These are phyloP conservation scores for Calonectria henricotiae DNA, from an alignment of 2,329 filamentous ascomycete genomes.

Conservation along the genomic window DNA sequence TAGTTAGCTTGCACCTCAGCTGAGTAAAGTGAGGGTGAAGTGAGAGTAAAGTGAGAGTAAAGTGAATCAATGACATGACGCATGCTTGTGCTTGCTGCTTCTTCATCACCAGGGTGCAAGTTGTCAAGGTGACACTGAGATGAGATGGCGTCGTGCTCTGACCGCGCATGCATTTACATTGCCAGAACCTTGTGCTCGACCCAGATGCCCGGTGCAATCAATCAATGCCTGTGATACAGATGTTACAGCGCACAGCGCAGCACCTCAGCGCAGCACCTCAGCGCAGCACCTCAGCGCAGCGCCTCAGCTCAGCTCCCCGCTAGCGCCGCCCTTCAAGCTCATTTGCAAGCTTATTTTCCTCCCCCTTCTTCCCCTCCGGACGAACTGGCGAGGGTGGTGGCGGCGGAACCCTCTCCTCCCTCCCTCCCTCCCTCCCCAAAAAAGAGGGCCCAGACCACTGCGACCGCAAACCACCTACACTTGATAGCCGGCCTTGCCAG, in stretches of 20 bases:
- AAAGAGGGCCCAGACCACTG: background rate
- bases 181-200: slow-evolving; percentile 2
- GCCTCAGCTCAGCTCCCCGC: slow-evolving; percentile 8
- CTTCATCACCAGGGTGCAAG: background rate
- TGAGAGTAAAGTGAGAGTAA: no score
- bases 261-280: no score
- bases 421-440: no score
- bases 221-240: slow-evolving; percentile 1
- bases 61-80: no score
- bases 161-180: background rate
- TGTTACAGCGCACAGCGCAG: background rate
- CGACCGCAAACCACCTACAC: background rate
- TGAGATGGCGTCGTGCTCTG: slow-evolving; percentile 14
- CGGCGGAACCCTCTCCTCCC: background rate
- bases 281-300: background rate
- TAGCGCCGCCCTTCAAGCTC: background rate
- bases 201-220: slow-evolving; percentile 15
- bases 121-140: background rate
- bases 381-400: background rate
- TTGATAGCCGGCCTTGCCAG: slow-evolving; percentile 7
- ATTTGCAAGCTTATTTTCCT: slow-evolving; percentile 13
- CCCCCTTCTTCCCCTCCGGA: background rate
- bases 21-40: no score
- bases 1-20: no score
- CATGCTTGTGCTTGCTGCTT: background rate